Base-by-base conservation (phyloP, 2,329 filamentous ascomycete genomes). In the Colletotrichum sp. region DNA sequence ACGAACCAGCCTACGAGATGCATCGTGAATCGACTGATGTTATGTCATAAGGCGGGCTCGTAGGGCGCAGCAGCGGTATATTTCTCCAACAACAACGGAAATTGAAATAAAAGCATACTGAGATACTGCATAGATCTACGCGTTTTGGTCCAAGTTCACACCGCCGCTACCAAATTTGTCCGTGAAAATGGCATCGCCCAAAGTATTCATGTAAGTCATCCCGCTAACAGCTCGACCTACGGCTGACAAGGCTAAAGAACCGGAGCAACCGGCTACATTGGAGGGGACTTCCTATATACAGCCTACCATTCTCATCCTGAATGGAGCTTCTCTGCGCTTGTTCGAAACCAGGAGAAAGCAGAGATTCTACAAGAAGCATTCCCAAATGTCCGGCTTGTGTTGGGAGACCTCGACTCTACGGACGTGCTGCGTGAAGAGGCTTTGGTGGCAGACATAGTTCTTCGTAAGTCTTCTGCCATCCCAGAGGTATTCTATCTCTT, bases 381-480 rank as follows among this genome's bases (percentile, higher is more conserved):
- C 10, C 43, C n/a, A 15, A 8, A 52, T 1, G n/a, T 52, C 0
- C 21, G 43, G 10, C n/a, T n/a, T 3, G 43, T 52, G 0, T 0
- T 21, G 21, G 43, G 43, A 8, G 43, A 52, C 10, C 43, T 52
- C 2, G 3, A 21, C n/a, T 52, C 43, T 0, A 1, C 4, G 1
- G n/a, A 21, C 2, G 12, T 52, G 0, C 12, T 52, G 10, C 43
- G n/a, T 0, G 43, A 52, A 2, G n/a, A 52, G 43, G 43, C n/a
- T 52, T 52, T n/a, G 12, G 12, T 3, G 0, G 43, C 43, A 7
- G n/a, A 52, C 10, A 52, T 52, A 21, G 43, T 52, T 13, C 43
- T 52, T 8, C 43, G 43, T 52, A 1, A 48, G 43, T 48, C 2
- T 48, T 4, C n/a, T n/a, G 0, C 6, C 0, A 4, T 21, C n/a